These are phyloP conservation scores for Alloascoidea africana DNA, from an alignment of 805 yeast genomes.

Conservation along the genomic window DNA sequence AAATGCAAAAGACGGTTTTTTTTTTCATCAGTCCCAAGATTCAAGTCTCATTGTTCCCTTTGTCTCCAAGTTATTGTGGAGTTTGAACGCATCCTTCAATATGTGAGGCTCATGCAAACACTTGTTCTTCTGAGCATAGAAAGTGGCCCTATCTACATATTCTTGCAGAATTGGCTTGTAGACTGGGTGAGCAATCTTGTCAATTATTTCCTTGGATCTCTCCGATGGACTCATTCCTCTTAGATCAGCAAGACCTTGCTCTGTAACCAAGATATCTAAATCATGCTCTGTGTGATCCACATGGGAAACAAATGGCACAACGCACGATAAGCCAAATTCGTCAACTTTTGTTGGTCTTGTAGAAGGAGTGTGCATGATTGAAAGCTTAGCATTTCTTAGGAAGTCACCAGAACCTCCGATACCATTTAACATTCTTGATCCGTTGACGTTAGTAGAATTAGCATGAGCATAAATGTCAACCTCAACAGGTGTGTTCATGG, in stretches of 20 bases:
- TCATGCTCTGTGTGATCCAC: conserved; percentile 98
- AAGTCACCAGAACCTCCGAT: conserved; percentile 97
- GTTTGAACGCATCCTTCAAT: conserved; percentile 80
- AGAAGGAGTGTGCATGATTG: conserved; percentile 97
- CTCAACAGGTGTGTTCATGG: conserved; percentile 99
- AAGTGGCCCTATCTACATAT: conserved; percentile 73
- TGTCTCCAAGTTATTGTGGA: conserved; percentile 82
- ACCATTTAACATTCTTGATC: conserved; percentile 96
- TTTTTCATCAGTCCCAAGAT: conserved; percentile 53
- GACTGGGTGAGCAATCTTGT: conserved; percentile 92
- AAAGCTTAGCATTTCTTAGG: conserved; percentile 88
- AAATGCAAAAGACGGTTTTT: too few species aligned
- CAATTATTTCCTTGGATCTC: conserved; percentile 75
- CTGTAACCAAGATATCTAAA: conserved; percentile 85
- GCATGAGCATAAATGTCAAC: conserved; percentile 97
- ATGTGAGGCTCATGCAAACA: conserved; percentile 91
- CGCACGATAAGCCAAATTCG: conserved; percentile 87
- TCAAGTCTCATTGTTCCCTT: conserved; percentile 94
- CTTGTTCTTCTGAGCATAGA: conserved; percentile 57
- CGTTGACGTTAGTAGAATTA: conserved; percentile 92
- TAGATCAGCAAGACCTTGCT: conserved; percentile 91
- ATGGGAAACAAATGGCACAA: conserved; percentile 93
- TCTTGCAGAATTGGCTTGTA: conserved; percentile 75
- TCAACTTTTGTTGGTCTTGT: conserved; percentile 90
- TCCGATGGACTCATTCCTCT: conserved; percentile 93